Percentiles rank a stretch among this genome's conserved stretches.
Conservation (phyloP, 345 rosid species). For the Eucalyptus marginata region DNA sequence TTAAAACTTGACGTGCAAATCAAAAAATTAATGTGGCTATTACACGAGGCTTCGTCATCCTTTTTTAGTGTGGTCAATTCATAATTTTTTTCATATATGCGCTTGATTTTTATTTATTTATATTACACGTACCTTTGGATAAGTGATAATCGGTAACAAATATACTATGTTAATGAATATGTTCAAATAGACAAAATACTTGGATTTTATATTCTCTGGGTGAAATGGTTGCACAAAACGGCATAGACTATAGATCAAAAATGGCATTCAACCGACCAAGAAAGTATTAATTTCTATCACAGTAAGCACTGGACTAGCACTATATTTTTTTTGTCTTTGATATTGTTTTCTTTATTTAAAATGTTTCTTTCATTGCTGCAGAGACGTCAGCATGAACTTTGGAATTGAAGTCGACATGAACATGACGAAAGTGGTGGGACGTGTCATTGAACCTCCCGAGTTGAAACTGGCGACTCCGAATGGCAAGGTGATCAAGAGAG, state of each 20-base stretch:
- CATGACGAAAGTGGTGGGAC: conserved; percentile 63
- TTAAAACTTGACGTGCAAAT: neutral
- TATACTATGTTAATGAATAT: neutral
- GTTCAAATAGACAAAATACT: neutral
- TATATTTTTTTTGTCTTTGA: neutral
- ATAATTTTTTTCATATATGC: neutral
- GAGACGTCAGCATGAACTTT: conserved; percentile 40
- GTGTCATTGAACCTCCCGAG: conserved; percentile 64
- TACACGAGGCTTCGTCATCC: neutral
- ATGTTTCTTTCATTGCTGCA: conserved; percentile 9
- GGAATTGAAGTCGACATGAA: conserved; percentile 46
- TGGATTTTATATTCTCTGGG: neutral
- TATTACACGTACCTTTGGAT: neutral
- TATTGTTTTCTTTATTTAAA: neutral
- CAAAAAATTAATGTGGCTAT: neutral
- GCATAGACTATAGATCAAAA: no score
- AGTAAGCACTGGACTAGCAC: no score
- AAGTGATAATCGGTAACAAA: neutral
- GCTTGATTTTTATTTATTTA: neutral
- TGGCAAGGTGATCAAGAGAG: conserved; percentile 17
- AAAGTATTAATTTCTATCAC: no score
- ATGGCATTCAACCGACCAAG: no score
- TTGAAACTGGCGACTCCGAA: conserved; percentile 30
- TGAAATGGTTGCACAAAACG: no score
- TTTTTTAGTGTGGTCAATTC: neutral